Evolutionary conservation across 2,329 filamentous ascomycete species (phyloP).

Genomic region (Exophiala sideris): DNA sequence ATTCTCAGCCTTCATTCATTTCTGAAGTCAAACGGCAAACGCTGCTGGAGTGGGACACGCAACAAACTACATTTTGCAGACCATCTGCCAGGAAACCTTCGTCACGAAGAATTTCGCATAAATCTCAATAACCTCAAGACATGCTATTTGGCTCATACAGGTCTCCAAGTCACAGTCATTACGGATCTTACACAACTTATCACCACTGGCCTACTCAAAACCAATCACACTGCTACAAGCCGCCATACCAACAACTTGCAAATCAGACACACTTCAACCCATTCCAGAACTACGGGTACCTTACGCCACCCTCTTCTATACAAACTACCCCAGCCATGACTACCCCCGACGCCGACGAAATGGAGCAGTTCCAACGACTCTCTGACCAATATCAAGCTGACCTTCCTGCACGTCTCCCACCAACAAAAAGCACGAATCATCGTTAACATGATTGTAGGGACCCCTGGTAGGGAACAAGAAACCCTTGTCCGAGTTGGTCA

Average conservation of each 20-base stretch:
- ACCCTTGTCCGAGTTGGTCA: conserved; percentile 67
- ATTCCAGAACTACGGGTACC: conserved; percentile 23
- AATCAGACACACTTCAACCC: conserved; percentile 27
- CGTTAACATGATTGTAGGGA: conserved; percentile 55
- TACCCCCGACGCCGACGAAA: conserved; percentile 48
- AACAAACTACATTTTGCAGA: background rate
- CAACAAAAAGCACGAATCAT: background rate
- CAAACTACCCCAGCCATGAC: conserved; percentile 35
- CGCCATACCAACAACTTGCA: conserved; percentile 31
- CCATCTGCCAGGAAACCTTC: background rate
- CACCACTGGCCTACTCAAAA: conserved; percentile 34
- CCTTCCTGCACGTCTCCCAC: conserved; percentile 45
- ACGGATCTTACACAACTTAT: conserved; percentile 4
- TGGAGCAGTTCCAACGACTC: conserved; percentile 60
- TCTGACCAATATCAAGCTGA: conserved; percentile 60
- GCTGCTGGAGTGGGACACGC: background rate
- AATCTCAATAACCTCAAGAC: conserved; percentile 6
- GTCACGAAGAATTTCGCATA: background rate
- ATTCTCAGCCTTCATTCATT: background rate
- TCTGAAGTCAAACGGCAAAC: background rate
- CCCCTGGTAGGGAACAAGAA: conserved; percentile 77
- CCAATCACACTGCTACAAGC: conserved; percentile 31
- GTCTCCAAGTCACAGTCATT: conserved; percentile 7
- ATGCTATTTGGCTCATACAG: conserved; percentile 17
- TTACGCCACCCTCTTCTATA: conserved; percentile 26